A percentile compares a stretch with the other conserved stretches of the same genome.
Evolutionary conservation across 306 rosid species (phyloP).

Genomic region (Malus sylvestris): DNA sequence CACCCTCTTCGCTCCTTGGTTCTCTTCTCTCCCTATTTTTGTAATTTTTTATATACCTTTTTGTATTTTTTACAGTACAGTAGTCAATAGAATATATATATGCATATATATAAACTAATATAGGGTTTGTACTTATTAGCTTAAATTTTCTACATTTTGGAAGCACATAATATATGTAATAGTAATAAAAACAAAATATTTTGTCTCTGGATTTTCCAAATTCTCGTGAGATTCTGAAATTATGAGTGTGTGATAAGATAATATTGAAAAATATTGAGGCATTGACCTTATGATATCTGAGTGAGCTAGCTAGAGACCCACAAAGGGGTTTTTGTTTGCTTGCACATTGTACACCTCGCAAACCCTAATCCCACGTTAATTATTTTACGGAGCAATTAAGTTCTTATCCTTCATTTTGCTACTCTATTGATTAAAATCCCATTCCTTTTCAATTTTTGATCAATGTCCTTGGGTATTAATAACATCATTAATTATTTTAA

Average conservation of each 20-base stretch:
- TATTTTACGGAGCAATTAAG: neutral
- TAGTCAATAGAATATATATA: neutral
- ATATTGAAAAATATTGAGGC: neutral
- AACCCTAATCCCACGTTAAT: conserved; percentile 32
- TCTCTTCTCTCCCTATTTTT: conserved; percentile 9
- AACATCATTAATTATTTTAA: too few species aligned
- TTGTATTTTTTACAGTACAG: neutral
- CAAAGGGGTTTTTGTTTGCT: conserved; percentile 43
- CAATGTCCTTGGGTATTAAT: too few species aligned
- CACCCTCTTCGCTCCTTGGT: conserved; percentile 41
- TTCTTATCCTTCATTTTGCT: too few species aligned
- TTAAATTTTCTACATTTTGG: conserved; percentile 23
- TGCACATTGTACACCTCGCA: conserved; percentile 26
- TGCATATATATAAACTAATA: neutral
- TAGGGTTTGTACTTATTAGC: neutral
- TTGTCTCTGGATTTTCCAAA: conserved; percentile 14
- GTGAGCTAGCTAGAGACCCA: conserved; percentile 23
- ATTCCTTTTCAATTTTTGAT: too few species aligned
- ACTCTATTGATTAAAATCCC: too few species aligned
- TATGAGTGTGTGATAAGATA: neutral
- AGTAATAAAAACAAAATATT: neutral
- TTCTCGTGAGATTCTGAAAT: conserved; percentile 25
- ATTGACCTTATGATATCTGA: conserved; percentile 28
- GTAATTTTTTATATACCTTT: neutral
- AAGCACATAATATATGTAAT: neutral